Evolutionary conservation across 768 basidiomycete genomes (phyloP).

Genomic region (Mycena rosella): DNA sequence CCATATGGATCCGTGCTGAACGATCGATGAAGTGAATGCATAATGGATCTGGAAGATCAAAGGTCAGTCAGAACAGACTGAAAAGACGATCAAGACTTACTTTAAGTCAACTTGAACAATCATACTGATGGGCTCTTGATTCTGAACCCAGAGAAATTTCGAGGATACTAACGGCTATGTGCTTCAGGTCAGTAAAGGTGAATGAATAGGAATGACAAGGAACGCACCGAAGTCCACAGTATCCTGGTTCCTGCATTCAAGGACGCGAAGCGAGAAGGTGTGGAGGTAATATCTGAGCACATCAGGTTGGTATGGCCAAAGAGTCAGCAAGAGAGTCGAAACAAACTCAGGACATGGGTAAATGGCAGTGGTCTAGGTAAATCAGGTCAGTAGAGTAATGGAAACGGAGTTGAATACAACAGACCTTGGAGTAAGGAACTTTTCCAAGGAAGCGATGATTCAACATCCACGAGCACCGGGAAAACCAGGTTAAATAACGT

Average conservation of each 20-base stretch:
- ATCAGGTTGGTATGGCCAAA: not conserved
- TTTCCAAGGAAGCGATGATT: too few species aligned
- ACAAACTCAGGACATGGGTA: not conserved
- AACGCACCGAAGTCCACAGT: not conserved
- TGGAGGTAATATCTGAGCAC: conserved; percentile 3
- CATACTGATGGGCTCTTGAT: conserved; percentile 6
- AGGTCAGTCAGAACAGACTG: conserved; percentile 16
- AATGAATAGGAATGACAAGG: not conserved
- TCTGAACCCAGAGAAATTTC: conserved; percentile 15
- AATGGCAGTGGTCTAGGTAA: not conserved
- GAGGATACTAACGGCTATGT: conserved; percentile 11
- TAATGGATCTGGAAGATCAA: conserved; percentile 17
- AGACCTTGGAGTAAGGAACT: too few species aligned
- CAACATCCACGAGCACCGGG: too few species aligned
- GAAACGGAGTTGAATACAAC: too few species aligned
- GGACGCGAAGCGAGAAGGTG: not conserved
- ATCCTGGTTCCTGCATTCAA: not conserved
- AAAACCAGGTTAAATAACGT: too few species aligned
- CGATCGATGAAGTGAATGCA: not conserved
- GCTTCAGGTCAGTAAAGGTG: conserved; percentile 1
- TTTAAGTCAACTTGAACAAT: too few species aligned
- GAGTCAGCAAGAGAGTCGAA: not conserved
- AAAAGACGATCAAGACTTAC: conserved; percentile 14
- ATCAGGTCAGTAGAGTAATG: not conserved
- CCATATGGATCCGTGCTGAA: conserved; percentile 12